Evolutionary conservation across 1,284 basidiomycete species (phyloP).

Genomic region (Fomitiporia mediterranea): DNA sequence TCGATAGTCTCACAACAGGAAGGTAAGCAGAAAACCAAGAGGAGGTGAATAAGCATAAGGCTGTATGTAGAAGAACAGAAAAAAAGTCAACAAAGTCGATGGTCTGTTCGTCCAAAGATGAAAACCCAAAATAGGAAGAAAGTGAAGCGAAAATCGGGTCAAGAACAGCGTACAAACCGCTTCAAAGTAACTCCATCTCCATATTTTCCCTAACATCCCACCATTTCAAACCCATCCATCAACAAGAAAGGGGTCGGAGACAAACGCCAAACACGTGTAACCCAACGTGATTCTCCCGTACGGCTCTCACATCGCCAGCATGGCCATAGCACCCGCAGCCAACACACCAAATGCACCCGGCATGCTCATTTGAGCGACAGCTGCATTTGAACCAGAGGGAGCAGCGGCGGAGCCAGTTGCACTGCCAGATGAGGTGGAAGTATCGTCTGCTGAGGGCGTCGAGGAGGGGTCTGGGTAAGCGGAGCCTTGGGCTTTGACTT

Average conservation of each 20-base stretch:
- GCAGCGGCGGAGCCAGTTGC: constrained; percentile 23
- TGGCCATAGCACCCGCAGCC: constrained; percentile 2
- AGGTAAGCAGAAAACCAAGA: not conserved
- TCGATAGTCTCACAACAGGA: not conserved
- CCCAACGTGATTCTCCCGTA: not conserved
- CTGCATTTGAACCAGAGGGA: not conserved
- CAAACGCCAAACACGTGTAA: too few species aligned
- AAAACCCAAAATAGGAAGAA: not conserved
- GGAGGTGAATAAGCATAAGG: not conserved
- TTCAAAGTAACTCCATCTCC: not conserved
- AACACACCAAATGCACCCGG: constrained; percentile 2
- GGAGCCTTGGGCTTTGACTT: constrained; percentile 60
- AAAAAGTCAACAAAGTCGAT: not conserved
- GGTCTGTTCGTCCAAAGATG: not conserved
- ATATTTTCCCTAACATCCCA: not conserved
- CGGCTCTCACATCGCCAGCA: not conserved
- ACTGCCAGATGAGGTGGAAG: constrained; percentile 25
- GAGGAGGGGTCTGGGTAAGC: constrained; percentile 49
- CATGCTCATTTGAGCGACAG: not conserved
- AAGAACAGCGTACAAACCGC: not conserved
- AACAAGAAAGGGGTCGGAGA: too few species aligned
- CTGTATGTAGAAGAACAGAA: not conserved
- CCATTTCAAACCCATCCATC: not conserved
- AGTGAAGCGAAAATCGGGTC: not conserved
- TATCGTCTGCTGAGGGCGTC: constrained; percentile 28